These are phyloP conservation scores for Suillus clintonianus DNA, from an alignment of 768 basidiomycete genomes.

Conservation along the genomic window DNA sequence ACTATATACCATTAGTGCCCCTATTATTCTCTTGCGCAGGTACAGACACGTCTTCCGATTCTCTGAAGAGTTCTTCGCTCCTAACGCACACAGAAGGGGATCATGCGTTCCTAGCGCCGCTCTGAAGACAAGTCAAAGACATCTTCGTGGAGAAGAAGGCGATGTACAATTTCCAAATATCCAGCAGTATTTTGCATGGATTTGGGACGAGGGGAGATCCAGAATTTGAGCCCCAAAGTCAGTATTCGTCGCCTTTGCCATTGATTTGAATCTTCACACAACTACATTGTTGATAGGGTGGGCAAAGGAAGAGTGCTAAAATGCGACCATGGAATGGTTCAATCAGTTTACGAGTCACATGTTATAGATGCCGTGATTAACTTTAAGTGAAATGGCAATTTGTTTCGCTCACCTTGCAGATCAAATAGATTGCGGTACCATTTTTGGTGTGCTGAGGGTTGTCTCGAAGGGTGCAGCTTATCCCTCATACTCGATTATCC, in stretches of 20 bases:
- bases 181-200: constrained; percentile 45
- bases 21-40: constrained; percentile 59
- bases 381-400: background rate
- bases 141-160: constrained; percentile 51
- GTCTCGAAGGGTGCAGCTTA: background rate
- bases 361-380: background rate
- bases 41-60: constrained; percentile 14
- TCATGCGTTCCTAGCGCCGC: constrained; percentile 48
- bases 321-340: constrained; percentile 55
- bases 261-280: background rate
- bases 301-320: constrained; percentile 63
- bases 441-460: too few relatives aligned
- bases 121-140: constrained; percentile 56
- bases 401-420: background rate
- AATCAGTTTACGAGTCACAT: constrained; percentile 40
- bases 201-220: constrained; percentile 35
- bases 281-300: constrained; percentile 43
- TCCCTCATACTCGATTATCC: background rate
- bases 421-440: too few relatives aligned
- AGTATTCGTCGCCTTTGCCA: constrained; percentile 11
- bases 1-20: constrained; percentile 39
- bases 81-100: constrained; percentile 46
- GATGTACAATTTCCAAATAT: constrained; percentile 58
- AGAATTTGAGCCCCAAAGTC: constrained; percentile 12
- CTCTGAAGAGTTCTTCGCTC: too few relatives aligned